These are phyloP conservation scores for Fusarium decemcellulare DNA, from an alignment of 2,329 filamentous ascomycete species.

Conservation along the genomic window DNA sequence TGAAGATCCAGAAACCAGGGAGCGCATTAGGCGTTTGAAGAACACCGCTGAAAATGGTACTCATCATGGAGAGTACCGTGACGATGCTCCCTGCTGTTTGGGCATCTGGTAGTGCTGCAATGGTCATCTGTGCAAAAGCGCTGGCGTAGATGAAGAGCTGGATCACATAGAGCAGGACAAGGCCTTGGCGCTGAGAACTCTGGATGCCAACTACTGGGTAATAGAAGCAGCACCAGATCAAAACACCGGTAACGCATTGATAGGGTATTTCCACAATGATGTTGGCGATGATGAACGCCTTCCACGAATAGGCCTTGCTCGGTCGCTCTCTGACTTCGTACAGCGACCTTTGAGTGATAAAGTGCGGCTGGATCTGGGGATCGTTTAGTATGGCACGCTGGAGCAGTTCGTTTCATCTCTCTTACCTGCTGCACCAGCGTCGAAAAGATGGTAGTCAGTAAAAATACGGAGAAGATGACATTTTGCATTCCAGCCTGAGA, in stretches of 20 bases:
- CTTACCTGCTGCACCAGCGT: slow-evolving; percentile 73
- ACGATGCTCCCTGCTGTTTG: slow-evolving; percentile 77
- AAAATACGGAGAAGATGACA: slow-evolving; percentile 81
- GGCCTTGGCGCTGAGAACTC: slow-evolving; percentile 68
- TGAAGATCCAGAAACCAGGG: slow-evolving; percentile 83
- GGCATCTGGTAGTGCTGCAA: slow-evolving; percentile 78
- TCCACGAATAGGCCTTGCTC: slow-evolving; percentile 82
- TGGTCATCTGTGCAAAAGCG: slow-evolving; percentile 81
- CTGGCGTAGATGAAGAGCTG: slow-evolving; percentile 80
- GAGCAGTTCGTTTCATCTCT: slow-evolving; percentile 35
- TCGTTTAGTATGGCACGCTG: slow-evolving; percentile 9
- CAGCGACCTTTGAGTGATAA: slow-evolving; percentile 79
- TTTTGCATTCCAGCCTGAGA: slow-evolving; percentile 80
- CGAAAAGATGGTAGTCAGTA: slow-evolving; percentile 82
- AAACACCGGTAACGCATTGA: slow-evolving; percentile 73
- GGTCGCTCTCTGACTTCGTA: slow-evolving; percentile 86
- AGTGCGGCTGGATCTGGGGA: slow-evolving; percentile 78
- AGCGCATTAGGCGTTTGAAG: slow-evolving; percentile 70
- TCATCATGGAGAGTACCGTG: slow-evolving; percentile 71
- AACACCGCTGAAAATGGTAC: slow-evolving; percentile 75
- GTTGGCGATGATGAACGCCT: slow-evolving; percentile 79
- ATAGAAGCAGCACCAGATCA: slow-evolving; percentile 78
- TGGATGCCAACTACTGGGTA: slow-evolving; percentile 71
- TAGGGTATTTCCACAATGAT: slow-evolving; percentile 81
- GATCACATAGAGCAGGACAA: slow-evolving; percentile 76